Evolutionary conservation across 768 basidiomycete species (phyloP), one percentile per base, ranked within the genome.

Genomic region (Boletus reticuloceps): DNA sequence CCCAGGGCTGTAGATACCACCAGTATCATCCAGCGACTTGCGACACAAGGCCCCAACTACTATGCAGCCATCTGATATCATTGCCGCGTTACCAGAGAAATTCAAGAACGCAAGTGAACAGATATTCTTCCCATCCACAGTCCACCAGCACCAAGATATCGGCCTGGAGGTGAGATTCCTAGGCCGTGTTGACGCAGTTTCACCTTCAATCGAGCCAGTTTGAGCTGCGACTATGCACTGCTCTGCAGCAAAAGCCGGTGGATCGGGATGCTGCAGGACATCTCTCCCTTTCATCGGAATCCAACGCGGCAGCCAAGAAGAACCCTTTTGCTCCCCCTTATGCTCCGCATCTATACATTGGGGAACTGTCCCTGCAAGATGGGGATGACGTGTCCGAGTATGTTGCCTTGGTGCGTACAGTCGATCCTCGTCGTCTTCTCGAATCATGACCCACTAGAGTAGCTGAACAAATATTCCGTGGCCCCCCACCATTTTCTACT

Each of bases 321-420:
- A 84, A 94, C 64, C 93, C 93, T 1, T 96, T 98, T 69, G 74
- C 79, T n/a, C 89, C 91, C 6, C 95, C 95, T 6, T 97, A 95
- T 67, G 83, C 83, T 47, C 77, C 81, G 9, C 85, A 87, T 51
- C 76, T 98, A 14, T 80, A 82, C 60, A 73, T 97, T 1, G 93
- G 91, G 0, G 87, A 90, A 58, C 68, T 96, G 47, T 79, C 77
- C 49, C 12, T 63, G 34, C 37, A 62, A 49, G 85, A 87, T 53
- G 83, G 48, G 10, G 27, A 83, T 47, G 82, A 80, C 19, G 72
- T 74, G 11, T 76, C 77, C 34, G 79, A 82, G 46, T 91, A 91
- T 70, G 81, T 81, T 37, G 76, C 89, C 20, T 71, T 94, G 74
- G 92, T 93, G 62, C 63, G 83, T 48, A 39, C 68, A n/a, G 12